Conservation (phyloP, 148 eudicot genomes). For the Hydrangea macrophylla region DNA sequence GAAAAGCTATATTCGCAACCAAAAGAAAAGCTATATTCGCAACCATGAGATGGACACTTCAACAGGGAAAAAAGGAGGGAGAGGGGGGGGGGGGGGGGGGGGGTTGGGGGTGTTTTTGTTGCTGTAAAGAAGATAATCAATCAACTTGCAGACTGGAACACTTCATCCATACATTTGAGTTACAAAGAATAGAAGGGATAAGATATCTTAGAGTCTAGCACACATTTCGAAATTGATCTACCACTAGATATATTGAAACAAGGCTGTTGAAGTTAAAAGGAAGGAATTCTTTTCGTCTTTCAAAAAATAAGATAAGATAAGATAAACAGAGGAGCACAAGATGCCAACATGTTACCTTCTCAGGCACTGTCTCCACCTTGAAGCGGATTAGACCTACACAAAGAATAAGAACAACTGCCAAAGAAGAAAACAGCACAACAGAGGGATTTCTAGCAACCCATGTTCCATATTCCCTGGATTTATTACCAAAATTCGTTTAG, state of each 20-base stretch:
- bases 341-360: constrained; percentile 43
- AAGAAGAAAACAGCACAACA: constrained; percentile 51
- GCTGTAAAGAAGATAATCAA: too few species aligned
- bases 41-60: background rate
- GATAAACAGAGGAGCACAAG: too few species aligned
- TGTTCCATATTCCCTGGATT: constrained; percentile 58
- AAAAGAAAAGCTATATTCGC: background rate
- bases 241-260: background rate
- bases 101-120: too few species aligned
- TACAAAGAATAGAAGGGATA: too few species aligned
- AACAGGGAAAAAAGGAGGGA: too few species aligned
- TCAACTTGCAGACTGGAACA: background rate
- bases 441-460: constrained; percentile 76
- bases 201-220: background rate
- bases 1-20: too few species aligned
- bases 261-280: background rate
- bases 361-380: constrained; percentile 70
- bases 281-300: background rate
- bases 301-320: background rate
- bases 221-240: background rate
- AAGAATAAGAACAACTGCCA: constrained; percentile 53
- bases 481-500: background rate
- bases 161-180: too few species aligned
- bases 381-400: constrained; percentile 61
- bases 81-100: too few species aligned